Evolutionary conservation across 148 eudicot genomes (phyloP).

Genomic region (Chenopodium suecicum): DNA sequence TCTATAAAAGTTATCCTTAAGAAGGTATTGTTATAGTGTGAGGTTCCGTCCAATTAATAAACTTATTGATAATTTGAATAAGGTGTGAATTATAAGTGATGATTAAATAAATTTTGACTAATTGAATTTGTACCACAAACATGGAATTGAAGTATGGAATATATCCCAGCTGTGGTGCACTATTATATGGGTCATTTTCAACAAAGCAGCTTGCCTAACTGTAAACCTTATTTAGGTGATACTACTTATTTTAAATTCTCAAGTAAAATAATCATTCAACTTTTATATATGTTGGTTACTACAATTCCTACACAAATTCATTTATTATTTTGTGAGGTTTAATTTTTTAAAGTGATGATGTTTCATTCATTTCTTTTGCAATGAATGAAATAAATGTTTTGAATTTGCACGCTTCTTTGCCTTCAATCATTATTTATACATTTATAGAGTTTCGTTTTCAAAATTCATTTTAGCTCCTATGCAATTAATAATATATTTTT

Average conservation of each 20-base stretch:
- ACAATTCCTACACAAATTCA: background rate
- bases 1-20: no score
- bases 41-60: no score
- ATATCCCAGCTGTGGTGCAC: conserved; percentile 24
- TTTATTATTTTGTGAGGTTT: background rate
- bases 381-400: conserved; percentile 15
- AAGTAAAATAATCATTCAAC: conserved; percentile 14
- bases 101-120: background rate
- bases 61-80: background rate
- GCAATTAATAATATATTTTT: background rate
- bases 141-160: conserved; percentile 3
- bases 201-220: conserved; percentile 24
- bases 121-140: conserved; percentile 4
- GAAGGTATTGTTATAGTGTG: no score
- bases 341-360: conserved; percentile 17
- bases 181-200: conserved; percentile 23
- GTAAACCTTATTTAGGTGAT: conserved; percentile 30
- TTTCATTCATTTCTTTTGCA: conserved; percentile 15
- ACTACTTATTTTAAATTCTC: background rate
- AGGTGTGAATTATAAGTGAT: background rate
- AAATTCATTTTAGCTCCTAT: background rate
- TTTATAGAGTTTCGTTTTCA: conserved; percentile 3
- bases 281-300: conserved; percentile 9
- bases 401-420: conserved; percentile 28
- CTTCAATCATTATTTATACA: conserved; percentile 26